Evolutionary conservation across 495 filamentous ascomycete genomes (phyloP).

Genomic region (Tetracladium setigerum): DNA sequence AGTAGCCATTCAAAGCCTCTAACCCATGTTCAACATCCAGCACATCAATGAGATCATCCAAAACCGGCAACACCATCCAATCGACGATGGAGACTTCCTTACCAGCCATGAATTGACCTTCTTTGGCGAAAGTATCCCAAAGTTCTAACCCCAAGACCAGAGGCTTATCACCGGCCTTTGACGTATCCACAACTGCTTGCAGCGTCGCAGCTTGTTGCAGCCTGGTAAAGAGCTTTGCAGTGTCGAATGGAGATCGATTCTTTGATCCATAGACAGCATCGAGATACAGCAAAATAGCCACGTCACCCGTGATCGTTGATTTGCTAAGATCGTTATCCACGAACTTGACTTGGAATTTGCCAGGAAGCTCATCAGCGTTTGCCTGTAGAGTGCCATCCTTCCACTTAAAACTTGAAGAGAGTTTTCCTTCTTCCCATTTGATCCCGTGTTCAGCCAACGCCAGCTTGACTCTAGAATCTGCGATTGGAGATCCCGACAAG

Average conservation of each 20-base stretch:
- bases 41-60: conserved; percentile 46
- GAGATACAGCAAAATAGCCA: conserved; percentile 48
- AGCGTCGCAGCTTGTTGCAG: conserved; percentile 33
- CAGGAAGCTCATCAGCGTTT: conserved; percentile 21
- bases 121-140: conserved; percentile 43
- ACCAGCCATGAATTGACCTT: conserved; percentile 50
- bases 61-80: conserved; percentile 63
- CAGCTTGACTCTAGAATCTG: conserved; percentile 49
- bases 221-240: conserved; percentile 28
- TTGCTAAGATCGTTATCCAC: conserved; percentile 44
- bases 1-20: conserved; percentile 7
- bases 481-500: conserved; percentile 42
- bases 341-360: conserved; percentile 37
- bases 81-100: conserved; percentile 52
- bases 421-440: conserved; percentile 39
- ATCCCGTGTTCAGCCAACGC: conserved; percentile 53
- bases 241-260: conserved; percentile 25
- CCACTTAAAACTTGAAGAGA: conserved; percentile 29
- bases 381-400: conserved; percentile 23
- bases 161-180: conserved; percentile 16
- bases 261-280: conserved; percentile 36
- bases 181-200: conserved; percentile 26
- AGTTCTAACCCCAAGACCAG: conserved; percentile 29
- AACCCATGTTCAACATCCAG: conserved; percentile 12
- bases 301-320: conserved; percentile 37